Conservation (phyloP, 2,329 filamentous ascomycete genomes). For the Apiospora phragmitis region DNA sequence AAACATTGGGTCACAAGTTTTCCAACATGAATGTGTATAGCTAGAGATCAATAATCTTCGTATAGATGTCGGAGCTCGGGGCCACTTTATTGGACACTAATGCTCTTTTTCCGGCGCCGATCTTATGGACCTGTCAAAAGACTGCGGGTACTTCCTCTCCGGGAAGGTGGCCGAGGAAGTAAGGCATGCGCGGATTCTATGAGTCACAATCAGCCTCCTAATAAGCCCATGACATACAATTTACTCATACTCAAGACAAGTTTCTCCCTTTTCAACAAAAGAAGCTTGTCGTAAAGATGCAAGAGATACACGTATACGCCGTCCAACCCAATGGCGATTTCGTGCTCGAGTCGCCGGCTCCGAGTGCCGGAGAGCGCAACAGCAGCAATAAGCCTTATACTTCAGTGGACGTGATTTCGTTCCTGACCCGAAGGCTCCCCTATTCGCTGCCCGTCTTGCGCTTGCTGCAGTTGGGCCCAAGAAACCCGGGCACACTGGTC, state of each 20-base stretch:
- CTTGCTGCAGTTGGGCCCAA: background rate
- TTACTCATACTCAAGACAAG: too few species aligned
- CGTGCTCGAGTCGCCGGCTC: background rate
- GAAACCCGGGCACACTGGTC: background rate
- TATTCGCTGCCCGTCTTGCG: slow-evolving; percentile 6
- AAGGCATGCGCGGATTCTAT: background rate
- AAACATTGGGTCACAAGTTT: too few species aligned
- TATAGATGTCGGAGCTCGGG: background rate
- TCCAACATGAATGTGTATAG: too few species aligned
- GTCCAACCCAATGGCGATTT: slow-evolving; percentile 8
- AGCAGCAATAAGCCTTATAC: slow-evolving; percentile 7
- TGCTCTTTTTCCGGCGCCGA: background rate
- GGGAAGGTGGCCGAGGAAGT: background rate
- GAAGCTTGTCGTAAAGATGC: too few species aligned
- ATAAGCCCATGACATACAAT: too few species aligned
- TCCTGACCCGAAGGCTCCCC: slow-evolving; percentile 4
- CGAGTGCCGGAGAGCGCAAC: background rate
- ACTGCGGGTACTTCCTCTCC: background rate
- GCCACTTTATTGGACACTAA: too few species aligned
- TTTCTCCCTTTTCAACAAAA: too few species aligned
- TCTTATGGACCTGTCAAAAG: background rate
- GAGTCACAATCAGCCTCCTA: background rate
- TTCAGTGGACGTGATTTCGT: slow-evolving; percentile 3
- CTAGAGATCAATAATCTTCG: background rate
- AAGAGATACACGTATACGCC: background rate